Evolutionary conservation across 2,329 filamentous ascomycete species (phyloP), one percentile per base, ranked within the genome.

Genomic region (Aspergillus sp.): DNA sequence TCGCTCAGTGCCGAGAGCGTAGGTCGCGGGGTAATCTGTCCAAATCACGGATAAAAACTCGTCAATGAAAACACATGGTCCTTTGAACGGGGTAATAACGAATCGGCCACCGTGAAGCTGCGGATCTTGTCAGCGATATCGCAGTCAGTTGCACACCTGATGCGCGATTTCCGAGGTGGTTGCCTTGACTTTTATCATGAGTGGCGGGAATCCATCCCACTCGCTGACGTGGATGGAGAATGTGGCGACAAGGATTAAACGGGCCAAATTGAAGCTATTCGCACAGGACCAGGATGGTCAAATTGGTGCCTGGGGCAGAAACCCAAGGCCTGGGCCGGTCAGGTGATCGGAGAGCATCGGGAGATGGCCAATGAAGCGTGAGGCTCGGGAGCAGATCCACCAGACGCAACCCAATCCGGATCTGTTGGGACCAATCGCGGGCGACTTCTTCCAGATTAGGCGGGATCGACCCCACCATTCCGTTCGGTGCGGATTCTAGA

Each of bases 171-270:
- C 35, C 15, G 14, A n/a, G 31, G 35, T 49, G 46, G 46, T 49
- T 49, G 46, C 46, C 46, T 25, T 21, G 46, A 37, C 21, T 33
- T 49, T 21, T 9, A 37, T 37, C 31, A 39, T n/a, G 17, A 19
- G 9, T 37, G 35, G 35, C 6, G 35, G 9, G 31, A 37, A 14
- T 15, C 1, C 31, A 49, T 49, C 46, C 46, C 46, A 49, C 46
- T 49, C 15, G 35, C 35, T 37, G 35, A 37, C 35, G 35, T 37
- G 35, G 35, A 37, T 37, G 14, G 12, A n/a, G 17, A 21, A 40
- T 41, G 48, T 51, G 48, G 48, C 48, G 48, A 51, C 48, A 51
- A 37, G 48, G 48, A 51, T 51, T 41, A 40, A 15, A 40, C 37
- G 48, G 48, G 46, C 17, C 31, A 23, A 51, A 41, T 27, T 51